Evolutionary conservation across 2,329 filamentous ascomycete species (phyloP).

Genomic region (Talaromyces pinophilus): DNA sequence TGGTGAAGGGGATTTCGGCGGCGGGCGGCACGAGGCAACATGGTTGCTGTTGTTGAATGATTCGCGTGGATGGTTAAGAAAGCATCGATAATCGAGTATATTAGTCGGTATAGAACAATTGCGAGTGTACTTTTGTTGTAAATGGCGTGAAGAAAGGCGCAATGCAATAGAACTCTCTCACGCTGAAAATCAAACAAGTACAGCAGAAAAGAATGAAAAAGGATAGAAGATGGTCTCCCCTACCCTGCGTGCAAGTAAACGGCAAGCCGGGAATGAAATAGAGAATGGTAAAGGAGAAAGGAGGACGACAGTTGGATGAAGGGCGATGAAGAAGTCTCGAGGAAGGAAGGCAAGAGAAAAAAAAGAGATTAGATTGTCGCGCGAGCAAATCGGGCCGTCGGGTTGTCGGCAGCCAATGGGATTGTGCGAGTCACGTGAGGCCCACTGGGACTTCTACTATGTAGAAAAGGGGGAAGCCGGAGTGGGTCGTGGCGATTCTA

Average conservation of each 20-base stretch:
- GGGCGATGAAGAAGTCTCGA: not conserved
- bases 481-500: slow-evolving; percentile 6
- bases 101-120: not conserved
- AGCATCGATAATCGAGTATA: not conserved
- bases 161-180: not conserved
- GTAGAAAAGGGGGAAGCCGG: not conserved
- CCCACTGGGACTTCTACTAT: not conserved
- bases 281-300: slow-evolving; percentile 10
- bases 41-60: slow-evolving; percentile 32
- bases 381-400: not conserved
- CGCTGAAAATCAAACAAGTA: not conserved
- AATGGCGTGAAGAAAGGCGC: not conserved
- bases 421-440: not conserved
- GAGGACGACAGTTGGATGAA: slow-evolving; percentile 12
- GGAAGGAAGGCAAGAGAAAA: not conserved
- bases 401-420: not conserved
- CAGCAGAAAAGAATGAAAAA: slow-evolving; percentile 10
- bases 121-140: not conserved
- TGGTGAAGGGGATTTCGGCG: slow-evolving; percentile 52
- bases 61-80: not conserved
- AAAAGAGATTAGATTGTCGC: slow-evolving; percentile 14
- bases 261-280: not conserved
- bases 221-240: not conserved
- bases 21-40: slow-evolving; percentile 60
- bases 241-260: not conserved